Evolutionary conservation across 371 early-diverging fungal species (phyloP), one percentile per base, ranked within the genome.

Genomic region (Mortierella sp.): DNA sequence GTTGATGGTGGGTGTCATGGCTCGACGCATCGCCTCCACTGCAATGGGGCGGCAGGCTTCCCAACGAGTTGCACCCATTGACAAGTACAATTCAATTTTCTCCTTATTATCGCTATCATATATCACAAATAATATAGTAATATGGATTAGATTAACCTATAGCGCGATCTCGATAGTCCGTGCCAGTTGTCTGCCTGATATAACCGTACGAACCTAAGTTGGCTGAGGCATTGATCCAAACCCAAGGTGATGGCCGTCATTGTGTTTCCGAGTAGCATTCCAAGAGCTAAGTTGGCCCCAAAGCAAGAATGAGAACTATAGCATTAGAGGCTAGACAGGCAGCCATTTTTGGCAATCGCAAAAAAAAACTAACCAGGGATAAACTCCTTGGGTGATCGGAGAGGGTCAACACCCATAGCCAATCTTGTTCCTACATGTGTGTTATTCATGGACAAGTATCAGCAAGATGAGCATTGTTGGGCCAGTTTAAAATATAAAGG

Each of bases 211-310:
- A 13, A 86, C 84, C 66, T 72, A 28, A 78, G 58, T 29, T 79
- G 64, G 17, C 61, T 75, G 59, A 95, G 83, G 32, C 90, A 88
- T 55, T 86, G 85, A 17, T 88, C 86, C 37, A 95, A 73, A 0
- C 93, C 96, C 29, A 97, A 88, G 0, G 96, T 92, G 75, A 95
- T 90, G 6, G 92, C 95, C 7, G 94, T 93, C 89, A 96, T 92
- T 57, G 89, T 83, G 75, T 94, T 95, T 26, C 96, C 97, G 8
- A 96, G 82, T 29, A 96, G 75, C 92, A 96, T 93, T 22, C 97
- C 97, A 29, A 96, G 60, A 0, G 65, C 77, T 76, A 68, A 31
- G 9, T 17, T 7, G 42, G 17, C 40, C n/a, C 22, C 13, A 43
- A 60, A 60, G 42, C 35, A 31, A 43, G 3, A 31, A 23, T 10